A percentile compares a stretch with the other conserved stretches of the same genome.
These are phyloP conservation scores for Populus alba DNA, from an alignment of 345 rosid species.

Conservation along the genomic window DNA sequence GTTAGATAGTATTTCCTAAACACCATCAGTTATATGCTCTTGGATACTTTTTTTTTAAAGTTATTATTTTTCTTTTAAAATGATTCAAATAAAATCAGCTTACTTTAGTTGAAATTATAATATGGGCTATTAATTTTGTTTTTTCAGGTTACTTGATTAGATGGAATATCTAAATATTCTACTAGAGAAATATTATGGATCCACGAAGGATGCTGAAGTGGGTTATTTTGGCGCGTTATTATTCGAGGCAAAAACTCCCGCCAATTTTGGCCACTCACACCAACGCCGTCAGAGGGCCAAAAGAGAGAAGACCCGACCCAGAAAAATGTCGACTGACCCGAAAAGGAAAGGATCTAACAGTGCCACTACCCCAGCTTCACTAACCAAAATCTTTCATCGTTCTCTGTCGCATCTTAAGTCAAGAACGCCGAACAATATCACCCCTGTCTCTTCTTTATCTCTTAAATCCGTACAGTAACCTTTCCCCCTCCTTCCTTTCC, in stretches of 20 bases:
- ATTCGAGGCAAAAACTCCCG: not conserved
- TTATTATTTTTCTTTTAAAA: too few species aligned
- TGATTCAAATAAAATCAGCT: too few species aligned
- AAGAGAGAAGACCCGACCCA: not conserved
- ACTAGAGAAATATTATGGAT: too few species aligned
- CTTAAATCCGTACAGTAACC: not conserved
- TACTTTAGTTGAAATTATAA: too few species aligned
- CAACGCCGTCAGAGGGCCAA: not conserved
- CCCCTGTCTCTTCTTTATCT: slow-evolving; percentile 1
- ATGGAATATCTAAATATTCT: too few species aligned
- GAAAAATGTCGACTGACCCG: not conserved
- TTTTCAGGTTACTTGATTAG: too few species aligned
- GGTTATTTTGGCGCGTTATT: too few species aligned
- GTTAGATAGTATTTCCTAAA: too few species aligned
- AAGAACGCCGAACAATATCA: not conserved
- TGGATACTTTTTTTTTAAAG: too few species aligned
- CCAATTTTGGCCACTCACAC: not conserved
- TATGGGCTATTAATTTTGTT: too few species aligned
- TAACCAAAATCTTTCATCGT: not conserved
- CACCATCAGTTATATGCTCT: too few species aligned
- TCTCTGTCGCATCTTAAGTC: not conserved
- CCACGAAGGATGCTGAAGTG: too few species aligned
- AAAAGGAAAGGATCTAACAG: not conserved
- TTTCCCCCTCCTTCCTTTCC: not conserved
- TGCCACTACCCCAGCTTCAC: not conserved